Conservation (phyloP, 2,329 filamentous ascomycete genomes). For the Neonectria magnoliae region DNA sequence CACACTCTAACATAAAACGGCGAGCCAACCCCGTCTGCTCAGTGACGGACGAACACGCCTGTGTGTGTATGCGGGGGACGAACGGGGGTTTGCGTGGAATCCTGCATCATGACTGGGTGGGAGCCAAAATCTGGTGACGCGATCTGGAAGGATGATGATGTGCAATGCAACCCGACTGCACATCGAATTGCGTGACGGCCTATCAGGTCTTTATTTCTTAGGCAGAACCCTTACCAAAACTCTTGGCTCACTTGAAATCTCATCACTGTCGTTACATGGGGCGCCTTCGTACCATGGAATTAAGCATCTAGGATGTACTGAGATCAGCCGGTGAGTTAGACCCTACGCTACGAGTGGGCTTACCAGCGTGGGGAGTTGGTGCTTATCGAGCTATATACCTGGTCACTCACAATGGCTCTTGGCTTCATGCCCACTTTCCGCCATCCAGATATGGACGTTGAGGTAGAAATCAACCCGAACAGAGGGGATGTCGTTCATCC, state of each 20-base stretch:
- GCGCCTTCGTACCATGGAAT: not conserved
- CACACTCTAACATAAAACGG: not conserved
- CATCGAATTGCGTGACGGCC: conserved; percentile 14
- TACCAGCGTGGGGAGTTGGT: not conserved
- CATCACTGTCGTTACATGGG: conserved; percentile 1
- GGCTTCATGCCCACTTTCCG: not conserved
- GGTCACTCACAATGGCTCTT: not conserved
- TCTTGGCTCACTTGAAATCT: conserved; percentile 7
- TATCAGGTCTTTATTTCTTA: conserved; percentile 1
- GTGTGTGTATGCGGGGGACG: not conserved
- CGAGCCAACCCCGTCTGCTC: not conserved
- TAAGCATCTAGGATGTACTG: not conserved
- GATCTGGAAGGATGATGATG: conserved; percentile 21
- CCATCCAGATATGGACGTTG: not conserved
- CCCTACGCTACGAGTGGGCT: conserved; percentile 3
- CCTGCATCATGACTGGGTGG: not conserved
- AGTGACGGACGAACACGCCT: not conserved
- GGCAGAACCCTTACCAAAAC: not conserved
- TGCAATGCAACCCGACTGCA: conserved; percentile 1
- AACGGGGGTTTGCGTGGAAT: not conserved
- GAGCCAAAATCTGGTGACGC: not conserved
- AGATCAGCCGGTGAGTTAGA: conserved; percentile 5
- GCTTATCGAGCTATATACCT: not conserved
- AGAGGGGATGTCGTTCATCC: conserved; percentile 6
- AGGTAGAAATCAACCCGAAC: not conserved